These are phyloP conservation scores for Pogostemon cablin DNA, from an alignment of 257 asterid genomes.

Conservation along the genomic window DNA sequence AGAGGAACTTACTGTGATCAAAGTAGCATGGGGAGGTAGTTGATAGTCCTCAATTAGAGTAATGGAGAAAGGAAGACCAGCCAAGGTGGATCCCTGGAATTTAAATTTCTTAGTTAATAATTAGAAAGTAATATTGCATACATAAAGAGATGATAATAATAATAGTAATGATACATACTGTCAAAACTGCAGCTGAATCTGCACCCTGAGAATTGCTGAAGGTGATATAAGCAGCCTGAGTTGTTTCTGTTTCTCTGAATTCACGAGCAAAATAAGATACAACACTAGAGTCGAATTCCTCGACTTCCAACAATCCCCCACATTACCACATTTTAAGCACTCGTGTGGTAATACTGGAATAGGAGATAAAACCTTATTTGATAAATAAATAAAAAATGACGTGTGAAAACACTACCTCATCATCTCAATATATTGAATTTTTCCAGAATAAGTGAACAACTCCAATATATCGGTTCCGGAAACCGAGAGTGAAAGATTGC, in stretches of 20 bases:
- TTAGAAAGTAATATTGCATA: neutral
- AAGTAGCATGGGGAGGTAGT: slow-evolving; percentile 49
- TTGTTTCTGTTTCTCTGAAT: slow-evolving; percentile 48
- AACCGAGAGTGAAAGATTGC: slow-evolving; percentile 46
- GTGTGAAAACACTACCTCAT: slow-evolving; percentile 43
- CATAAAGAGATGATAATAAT: neutral
- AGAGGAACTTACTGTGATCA: slow-evolving; percentile 38
- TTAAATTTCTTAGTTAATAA: neutral
- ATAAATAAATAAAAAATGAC: neutral
- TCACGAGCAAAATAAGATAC: neutral
- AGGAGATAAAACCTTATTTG: too few relatives aligned
- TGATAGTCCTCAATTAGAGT: slow-evolving; percentile 39
- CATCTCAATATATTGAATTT: slow-evolving; percentile 56
- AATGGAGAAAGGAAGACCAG: slow-evolving; percentile 39
- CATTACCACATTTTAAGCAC: too few relatives aligned
- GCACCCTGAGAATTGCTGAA: slow-evolving; percentile 58
- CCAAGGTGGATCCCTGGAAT: slow-evolving; percentile 55
- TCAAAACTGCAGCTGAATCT: slow-evolving; percentile 56
- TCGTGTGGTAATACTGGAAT: too few relatives aligned
- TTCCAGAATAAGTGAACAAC: slow-evolving; percentile 59
- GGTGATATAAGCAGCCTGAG: slow-evolving; percentile 42
- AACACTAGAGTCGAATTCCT: neutral
- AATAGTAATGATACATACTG: slow-evolving; percentile 38
- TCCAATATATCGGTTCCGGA: slow-evolving; percentile 47
- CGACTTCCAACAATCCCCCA: too few relatives aligned